Evolutionary conservation across 192 early-diverging fungal species (phyloP).

Genomic region (Linderina pennispora): DNA sequence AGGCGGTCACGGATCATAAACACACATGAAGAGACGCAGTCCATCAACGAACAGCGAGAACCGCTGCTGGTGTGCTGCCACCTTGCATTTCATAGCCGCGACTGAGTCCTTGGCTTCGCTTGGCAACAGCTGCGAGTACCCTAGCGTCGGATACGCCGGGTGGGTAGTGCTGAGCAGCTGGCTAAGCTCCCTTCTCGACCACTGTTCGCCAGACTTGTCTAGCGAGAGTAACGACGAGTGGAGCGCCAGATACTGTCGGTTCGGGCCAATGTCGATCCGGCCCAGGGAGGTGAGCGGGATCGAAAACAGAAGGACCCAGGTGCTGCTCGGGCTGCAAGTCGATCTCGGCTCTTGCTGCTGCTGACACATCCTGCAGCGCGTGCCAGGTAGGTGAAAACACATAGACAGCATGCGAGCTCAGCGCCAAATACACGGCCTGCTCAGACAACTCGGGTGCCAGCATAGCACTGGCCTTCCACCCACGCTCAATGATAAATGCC

Average conservation of each 20-base stretch:
- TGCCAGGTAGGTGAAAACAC: conserved; percentile 26
- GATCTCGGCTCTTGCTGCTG: conserved; percentile 8
- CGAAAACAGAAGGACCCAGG: conserved; percentile 24
- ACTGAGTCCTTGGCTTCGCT: neutral
- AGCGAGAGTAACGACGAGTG: conserved; percentile 22
- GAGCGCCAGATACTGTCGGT: conserved; percentile 43
- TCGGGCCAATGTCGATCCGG: conserved; percentile 46
- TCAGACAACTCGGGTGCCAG: conserved; percentile 18
- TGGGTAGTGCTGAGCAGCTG: conserved; percentile 4
- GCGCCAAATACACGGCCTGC: conserved; percentile 38
- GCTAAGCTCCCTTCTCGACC: conserved; percentile 1
- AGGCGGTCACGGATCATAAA: conserved; percentile 47
- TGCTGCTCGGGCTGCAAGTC: conserved; percentile 39
- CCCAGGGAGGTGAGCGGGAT: conserved; percentile 26
- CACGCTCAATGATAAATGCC: neutral
- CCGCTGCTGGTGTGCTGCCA: neutral
- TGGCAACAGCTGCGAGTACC: no score
- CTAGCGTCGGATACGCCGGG: conserved; percentile 5
- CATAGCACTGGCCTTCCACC: conserved; percentile 8
- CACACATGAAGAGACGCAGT: conserved; percentile 25
- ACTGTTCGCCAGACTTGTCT: neutral
- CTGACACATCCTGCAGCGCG: conserved; percentile 4
- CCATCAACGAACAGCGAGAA: neutral
- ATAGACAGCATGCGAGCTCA: conserved; percentile 42
- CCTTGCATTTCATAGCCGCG: no score